Conservation (phyloP, 2,329 filamentous ascomycete species). For the Apiospora marii region DNA sequence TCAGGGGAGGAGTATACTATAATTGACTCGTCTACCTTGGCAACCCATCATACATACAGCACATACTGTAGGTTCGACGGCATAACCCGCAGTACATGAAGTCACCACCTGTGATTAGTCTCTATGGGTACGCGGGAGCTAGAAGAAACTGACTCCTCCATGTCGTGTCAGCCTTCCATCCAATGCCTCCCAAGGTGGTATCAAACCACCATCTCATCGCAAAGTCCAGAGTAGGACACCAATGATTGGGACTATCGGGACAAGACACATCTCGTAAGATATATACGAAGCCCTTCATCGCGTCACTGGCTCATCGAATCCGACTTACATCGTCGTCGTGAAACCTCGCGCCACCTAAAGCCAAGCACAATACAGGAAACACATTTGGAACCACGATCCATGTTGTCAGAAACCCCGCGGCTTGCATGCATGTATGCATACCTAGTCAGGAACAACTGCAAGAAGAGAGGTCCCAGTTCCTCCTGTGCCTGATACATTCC, state of each 20-base stretch:
- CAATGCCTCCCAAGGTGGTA: constrained; percentile 6
- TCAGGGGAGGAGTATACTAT: background rate
- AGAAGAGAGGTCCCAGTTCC: background rate
- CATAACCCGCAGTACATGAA: background rate
- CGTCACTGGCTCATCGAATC: background rate
- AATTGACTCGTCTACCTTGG: constrained; percentile 3
- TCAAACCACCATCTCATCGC: background rate
- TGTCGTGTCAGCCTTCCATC: background rate
- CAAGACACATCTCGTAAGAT: background rate
- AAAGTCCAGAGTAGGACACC: background rate
- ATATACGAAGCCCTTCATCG: background rate
- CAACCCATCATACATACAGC: background rate
- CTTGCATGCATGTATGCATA: background rate
- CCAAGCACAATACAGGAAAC: constrained; percentile 9
- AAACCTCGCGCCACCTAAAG: background rate
- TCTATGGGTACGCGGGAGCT: constrained; percentile 2
- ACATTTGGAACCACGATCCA: constrained; percentile 1
- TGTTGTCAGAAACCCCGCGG: background rate
- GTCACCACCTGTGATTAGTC: background rate
- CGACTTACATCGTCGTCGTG: background rate
- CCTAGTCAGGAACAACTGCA: constrained; percentile 8
- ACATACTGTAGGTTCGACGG: background rate
- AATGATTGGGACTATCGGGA: background rate
- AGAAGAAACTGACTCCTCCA: background rate
- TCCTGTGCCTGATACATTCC: constrained; percentile 13